A percentile compares a stretch with the other conserved stretches of the same genome.
Conservation (phyloP, 352 stramenopile genomes). For the Globisporangium cederbergense region DNA sequence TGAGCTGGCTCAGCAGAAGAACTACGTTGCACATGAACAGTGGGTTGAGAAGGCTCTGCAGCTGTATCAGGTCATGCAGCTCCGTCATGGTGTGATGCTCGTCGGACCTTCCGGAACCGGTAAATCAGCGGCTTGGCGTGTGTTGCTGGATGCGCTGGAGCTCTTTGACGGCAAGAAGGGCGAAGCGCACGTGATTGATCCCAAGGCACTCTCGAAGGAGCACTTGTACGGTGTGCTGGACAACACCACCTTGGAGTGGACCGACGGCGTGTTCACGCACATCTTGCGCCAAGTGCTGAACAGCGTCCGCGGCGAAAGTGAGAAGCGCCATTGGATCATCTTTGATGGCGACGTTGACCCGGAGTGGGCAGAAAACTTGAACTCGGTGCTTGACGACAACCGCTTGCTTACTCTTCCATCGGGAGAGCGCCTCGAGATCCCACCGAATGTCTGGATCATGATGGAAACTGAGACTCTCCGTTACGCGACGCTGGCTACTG, state of each 20-base stretch:
- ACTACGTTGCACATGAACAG: constrained; percentile 84
- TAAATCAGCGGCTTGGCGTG: constrained; percentile 94
- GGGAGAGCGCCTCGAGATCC: constrained; percentile 97
- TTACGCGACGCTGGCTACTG: constrained; percentile 98
- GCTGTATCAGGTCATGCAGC: constrained; percentile 96
- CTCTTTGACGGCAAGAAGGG: constrained; percentile 94
- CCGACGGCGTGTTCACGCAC: constrained; percentile 98
- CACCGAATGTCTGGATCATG: constrained; percentile 99
- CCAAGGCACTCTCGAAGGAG: constrained; percentile 98
- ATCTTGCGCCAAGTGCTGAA: constrained; percentile 95
- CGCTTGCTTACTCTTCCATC: constrained; percentile 98
- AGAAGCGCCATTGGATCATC: constrained; percentile 97
- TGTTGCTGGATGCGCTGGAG: constrained; percentile 94
- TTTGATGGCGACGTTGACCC: constrained; percentile 99
- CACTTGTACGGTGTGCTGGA: constrained; percentile 98
- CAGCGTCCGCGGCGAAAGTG: constrained; percentile 96
- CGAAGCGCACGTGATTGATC: constrained; percentile 98
- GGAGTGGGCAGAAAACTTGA: constrained; percentile 99
- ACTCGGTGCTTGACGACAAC: constrained; percentile 99
- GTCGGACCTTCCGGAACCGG: constrained; percentile 96
- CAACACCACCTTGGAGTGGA: constrained; percentile 99
- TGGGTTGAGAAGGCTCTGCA: constrained; percentile 99
- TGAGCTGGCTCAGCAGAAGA: constrained; percentile 88
- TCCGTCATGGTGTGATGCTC: constrained; percentile 99
- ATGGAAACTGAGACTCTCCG: constrained; percentile 99